Conservation (phyloP, 139 green algal genomes). For the Chlamydomonas sp. region DNA sequence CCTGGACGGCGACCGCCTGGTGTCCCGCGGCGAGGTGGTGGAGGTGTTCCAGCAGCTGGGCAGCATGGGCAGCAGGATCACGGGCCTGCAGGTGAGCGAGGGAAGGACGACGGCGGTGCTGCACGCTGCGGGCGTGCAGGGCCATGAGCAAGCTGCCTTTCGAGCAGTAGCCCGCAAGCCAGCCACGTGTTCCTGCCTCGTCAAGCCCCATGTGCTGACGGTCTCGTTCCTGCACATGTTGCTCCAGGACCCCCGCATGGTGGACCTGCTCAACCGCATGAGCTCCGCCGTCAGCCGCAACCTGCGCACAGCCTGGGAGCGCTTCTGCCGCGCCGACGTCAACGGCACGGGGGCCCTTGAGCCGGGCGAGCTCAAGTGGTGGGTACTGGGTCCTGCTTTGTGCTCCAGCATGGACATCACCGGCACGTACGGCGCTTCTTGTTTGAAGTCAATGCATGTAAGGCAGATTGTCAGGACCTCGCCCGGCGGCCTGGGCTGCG, state of each 20-base stretch:
- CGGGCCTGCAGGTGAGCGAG: not conserved
- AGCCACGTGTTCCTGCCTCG: no score
- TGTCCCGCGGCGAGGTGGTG: slow-evolving; percentile 43
- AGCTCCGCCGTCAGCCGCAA: not conserved
- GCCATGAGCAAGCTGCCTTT: no score
- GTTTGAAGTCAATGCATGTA: no score
- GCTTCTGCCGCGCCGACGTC: slow-evolving; percentile 25
- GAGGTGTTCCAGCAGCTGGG: slow-evolving; percentile 42
- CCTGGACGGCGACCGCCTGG: slow-evolving; percentile 47
- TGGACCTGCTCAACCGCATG: slow-evolving; percentile 29
- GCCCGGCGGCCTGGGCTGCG: no score
- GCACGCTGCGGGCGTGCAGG: no score
- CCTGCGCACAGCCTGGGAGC: slow-evolving; percentile 15
- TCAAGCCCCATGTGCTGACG: not conserved
- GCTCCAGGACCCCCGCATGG: slow-evolving; percentile 9
- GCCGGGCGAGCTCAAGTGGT: slow-evolving; percentile 25
- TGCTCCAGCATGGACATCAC: no score
- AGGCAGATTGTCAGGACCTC: no score
- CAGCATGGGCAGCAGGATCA: slow-evolving; percentile 7
- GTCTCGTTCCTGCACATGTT: not conserved
- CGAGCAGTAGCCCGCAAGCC: no score
- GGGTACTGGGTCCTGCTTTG: not conserved
- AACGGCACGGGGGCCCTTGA: slow-evolving; percentile 3
- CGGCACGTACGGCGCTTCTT: no score
- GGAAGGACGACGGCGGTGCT: no score